Evolutionary conservation across 176 grass and related monocot species (phyloP).

Genomic region (Aegilops longissima): DNA sequence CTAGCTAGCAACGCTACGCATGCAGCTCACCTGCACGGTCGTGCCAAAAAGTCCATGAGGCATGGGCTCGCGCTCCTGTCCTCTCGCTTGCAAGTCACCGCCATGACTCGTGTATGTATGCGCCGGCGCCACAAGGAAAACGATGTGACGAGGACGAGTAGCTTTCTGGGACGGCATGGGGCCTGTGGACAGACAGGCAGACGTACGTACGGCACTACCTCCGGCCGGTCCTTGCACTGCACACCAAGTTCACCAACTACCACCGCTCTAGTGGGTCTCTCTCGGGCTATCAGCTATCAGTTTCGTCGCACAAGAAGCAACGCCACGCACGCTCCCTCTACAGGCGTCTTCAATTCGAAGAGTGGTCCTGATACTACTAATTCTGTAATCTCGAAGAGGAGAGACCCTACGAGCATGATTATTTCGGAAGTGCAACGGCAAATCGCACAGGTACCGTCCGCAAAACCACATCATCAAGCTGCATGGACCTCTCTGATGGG

Average conservation of each 20-base stretch:
- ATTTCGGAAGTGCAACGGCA: too few species aligned
- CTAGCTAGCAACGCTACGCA: too few species aligned
- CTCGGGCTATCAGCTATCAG: not conserved
- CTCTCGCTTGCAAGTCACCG: not conserved
- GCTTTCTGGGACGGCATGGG: not conserved
- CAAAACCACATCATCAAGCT: too few species aligned
- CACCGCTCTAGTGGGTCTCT: not conserved
- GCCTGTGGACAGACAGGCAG: not conserved
- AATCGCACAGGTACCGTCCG: too few species aligned
- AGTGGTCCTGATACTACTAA: too few species aligned
- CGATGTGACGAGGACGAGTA: not conserved
- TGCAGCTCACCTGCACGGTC: too few species aligned
- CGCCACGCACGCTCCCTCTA: too few species aligned
- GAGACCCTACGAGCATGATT: too few species aligned
- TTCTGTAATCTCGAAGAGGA: too few species aligned
- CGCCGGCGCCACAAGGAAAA: not conserved
- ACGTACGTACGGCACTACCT: not conserved
- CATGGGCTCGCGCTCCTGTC: not conserved
- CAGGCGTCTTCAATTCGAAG: too few species aligned
- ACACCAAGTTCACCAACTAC: not conserved
- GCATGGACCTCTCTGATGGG: too few species aligned
- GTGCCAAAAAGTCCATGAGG: not conserved
- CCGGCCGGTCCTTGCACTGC: not conserved
- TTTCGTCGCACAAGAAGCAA: not conserved
- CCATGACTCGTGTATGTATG: not conserved